Evolutionary conservation across 306 rosid species (phyloP), one percentile per base, ranked within the genome.

Genomic region (Potentilla sterilis): DNA sequence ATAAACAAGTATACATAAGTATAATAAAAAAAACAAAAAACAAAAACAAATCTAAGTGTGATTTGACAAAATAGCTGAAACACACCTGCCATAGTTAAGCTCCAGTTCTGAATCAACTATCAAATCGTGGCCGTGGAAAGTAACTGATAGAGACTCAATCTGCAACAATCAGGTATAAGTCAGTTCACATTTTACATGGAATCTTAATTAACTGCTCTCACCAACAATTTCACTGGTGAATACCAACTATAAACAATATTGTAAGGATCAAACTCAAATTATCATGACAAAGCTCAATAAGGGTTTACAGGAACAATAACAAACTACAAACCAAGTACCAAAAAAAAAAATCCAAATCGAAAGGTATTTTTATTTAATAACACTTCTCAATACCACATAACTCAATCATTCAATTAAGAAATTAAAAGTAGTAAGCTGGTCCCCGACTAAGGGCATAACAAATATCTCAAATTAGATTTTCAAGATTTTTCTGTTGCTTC

Each of bases 81-180:
- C 72, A 28, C 72, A 96, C 98, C 98, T 96, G 77, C 99, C 98
- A 87, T 90, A 96, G 48, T 96, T 96, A 41, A 96, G 97, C 92
- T 96, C 99, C 82, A 96, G 82, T 61, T 90, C 98, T 55, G 97
- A 82, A 83, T 96, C 99, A 62, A 96, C 98, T 41, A 96, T 89
- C 40, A 92, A 87, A 81, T 96, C 99, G 48, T 96, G 99, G 59
- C 99, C 97, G 19, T 96, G 99, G 61, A 96, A 96, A 19, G 99
- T 96, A 74, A 96, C 99, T 32, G 99, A 85, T 35, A 96, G 82
- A 59, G 99, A 92, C 76, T 96, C 98, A 75, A 96, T 90, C 99
- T 96, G 94, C 84, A 84, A 78, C 54, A 19, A 69, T 54, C 67
- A 77, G 22, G 59, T 32, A 78, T 44, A 38, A 47, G 68, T 73